Base-by-base conservation (phyloP, 495 filamentous ascomycete species). In the Penicillium herquei region DNA sequence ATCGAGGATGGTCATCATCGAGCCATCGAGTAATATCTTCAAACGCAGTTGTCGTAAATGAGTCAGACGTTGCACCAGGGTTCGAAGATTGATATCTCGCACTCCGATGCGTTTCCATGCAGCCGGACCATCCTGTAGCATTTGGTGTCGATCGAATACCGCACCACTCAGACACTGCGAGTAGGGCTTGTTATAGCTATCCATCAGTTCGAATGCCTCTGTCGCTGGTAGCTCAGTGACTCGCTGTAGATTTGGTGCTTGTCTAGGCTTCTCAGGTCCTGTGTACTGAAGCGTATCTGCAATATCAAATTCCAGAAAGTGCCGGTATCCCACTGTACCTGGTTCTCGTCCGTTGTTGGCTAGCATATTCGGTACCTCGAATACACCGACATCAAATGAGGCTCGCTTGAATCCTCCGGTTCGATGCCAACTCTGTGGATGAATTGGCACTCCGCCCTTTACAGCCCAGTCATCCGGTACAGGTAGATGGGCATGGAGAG, bases 241-340 rank as follows among this genome's bases (percentile, higher is more conserved):
- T 9, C 59, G 61, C 33, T 69, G 61, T 13, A 75, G 61, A 17
- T 73, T 67, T 0, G 63, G 59, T 7, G 66, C 53, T 13, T 71
- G 50, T n/a, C 51, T 61, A 11, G 59, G 65, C 30, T 57, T 65
- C 43, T 52, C 72, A 26, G 64, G 64, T 11, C 68, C 59, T 3
- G 51, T 59, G 44, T 72, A 76, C 33, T 81, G 75, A 26, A 84
- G 63, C 6, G 80, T 75, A 64, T 91, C 89, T 12, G 84, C 81
- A 18, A 87, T 80, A 0, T 81, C 74, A 14, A 88, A 70, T 67
- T 92, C 87, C 16, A 92, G 73, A 14, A 86, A 90, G 48, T 88
- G 83, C 54, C 84, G 80, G 61, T 85, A 90, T n/a, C 88, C 89
- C 21, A 91, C 70, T 34, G 87, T 87, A 5, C 89, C 89, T 39